phyloP scores from a whole-genome alignment of 345 rosid genomes.

The Gossypioides kirkii region DNA sequence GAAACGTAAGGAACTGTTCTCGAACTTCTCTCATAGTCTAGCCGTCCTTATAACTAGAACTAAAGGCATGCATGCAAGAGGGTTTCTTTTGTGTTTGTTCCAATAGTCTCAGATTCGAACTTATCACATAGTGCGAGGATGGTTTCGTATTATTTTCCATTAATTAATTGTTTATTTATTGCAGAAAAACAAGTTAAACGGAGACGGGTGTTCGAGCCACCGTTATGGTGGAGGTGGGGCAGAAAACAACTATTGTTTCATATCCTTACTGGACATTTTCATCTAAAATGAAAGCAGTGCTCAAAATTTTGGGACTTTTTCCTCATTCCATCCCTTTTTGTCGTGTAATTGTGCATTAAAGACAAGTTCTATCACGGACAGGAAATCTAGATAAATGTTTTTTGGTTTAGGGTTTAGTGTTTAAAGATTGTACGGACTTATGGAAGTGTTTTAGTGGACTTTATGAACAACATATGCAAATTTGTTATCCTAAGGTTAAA shows the following conservation, averaged over 20 bases:
- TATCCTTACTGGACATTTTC: conserved; percentile 39
- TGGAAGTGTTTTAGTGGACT: not conserved
- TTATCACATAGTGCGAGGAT: not conserved
- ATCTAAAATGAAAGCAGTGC: conserved; percentile 27
- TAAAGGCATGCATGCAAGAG: not conserved
- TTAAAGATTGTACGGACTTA: no score
- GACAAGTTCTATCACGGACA: not conserved
- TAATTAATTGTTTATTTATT: not conserved
- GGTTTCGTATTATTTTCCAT: not conserved
- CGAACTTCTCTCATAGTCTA: not conserved
- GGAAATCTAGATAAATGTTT: not conserved
- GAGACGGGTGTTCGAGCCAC: conserved; percentile 40
- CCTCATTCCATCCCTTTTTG: not conserved
- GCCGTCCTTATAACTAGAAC: not conserved
- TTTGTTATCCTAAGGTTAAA: no score
- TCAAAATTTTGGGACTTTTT: not conserved
- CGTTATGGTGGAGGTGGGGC: conserved; percentile 78
- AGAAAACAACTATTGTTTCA: conserved; percentile 56
- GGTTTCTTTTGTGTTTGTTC: not conserved
- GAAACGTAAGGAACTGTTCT: conserved; percentile 52
- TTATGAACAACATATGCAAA: no score
- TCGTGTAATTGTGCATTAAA: conserved; percentile 9
- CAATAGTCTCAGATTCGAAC: not conserved
- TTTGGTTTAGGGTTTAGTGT: no score
- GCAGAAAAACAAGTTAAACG: conserved; percentile 53